These are phyloP conservation scores for Amanita subjunquillea DNA, from an alignment of 768 basidiomycete genomes.

Conservation along the genomic window DNA sequence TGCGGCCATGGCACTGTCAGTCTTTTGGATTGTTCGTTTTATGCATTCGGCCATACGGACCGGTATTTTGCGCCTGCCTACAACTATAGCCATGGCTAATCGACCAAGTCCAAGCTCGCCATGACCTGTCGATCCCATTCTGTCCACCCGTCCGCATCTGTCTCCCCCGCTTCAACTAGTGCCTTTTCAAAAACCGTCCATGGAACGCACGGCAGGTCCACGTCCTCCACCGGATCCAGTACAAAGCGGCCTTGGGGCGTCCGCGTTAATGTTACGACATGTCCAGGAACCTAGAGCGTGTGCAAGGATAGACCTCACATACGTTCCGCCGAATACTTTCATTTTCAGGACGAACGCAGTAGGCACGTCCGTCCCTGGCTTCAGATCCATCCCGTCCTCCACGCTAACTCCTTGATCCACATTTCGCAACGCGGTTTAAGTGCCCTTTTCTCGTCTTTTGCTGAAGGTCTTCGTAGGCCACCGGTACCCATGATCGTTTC, in stretches of 20 bases:
- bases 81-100: slow-evolving; percentile 8
- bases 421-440: slow-evolving; percentile 52
- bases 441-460: slow-evolving; percentile 55
- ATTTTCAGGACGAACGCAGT: slow-evolving; percentile 81
- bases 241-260: slow-evolving; percentile 83
- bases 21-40: not conserved
- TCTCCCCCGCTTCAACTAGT: slow-evolving; percentile 37
- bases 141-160: slow-evolving; percentile 56
- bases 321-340: slow-evolving; percentile 94
- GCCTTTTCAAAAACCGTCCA: slow-evolving; percentile 70
- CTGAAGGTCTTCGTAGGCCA: slow-evolving; percentile 70
- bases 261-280: slow-evolving; percentile 85
- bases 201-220: slow-evolving; percentile 54
- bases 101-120: slow-evolving; percentile 51
- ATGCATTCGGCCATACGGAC: not conserved
- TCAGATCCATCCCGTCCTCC: slow-evolving; percentile 28
- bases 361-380: slow-evolving; percentile 31
- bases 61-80: not conserved
- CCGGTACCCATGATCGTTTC: slow-evolving; percentile 59
- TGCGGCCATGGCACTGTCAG: not conserved
- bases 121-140: slow-evolving; percentile 82
- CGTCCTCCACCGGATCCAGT: slow-evolving; percentile 34
- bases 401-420: slow-evolving; percentile 28
- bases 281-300: slow-evolving; percentile 79
- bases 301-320: slow-evolving; percentile 89